phyloP scores from a whole-genome alignment of 176 grass and related monocot species.

The Oryza australiensis region DNA sequence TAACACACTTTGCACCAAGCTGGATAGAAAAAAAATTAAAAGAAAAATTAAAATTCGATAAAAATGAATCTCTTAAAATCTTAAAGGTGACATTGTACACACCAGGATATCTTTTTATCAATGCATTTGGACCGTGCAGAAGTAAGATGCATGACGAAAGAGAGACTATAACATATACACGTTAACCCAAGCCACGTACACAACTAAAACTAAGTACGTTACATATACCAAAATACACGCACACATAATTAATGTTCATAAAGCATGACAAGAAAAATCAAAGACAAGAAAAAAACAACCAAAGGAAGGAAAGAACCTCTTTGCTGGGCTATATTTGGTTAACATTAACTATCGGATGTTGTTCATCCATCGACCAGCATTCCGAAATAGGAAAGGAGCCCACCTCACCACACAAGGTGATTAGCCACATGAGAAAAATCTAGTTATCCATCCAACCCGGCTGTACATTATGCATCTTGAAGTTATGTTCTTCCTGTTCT shows the following conservation, averaged over 20 bases:
- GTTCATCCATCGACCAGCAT: not conserved
- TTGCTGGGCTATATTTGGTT: not conserved
- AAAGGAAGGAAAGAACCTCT: not conserved
- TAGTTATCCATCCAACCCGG: slow-evolving; percentile 13
- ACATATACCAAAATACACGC: not conserved
- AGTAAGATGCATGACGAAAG: not conserved
- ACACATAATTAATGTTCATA: not conserved
- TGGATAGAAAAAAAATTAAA: not conserved
- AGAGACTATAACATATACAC: not conserved
- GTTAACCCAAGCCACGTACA: slow-evolving; percentile 29
- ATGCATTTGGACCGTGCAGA: not conserved
- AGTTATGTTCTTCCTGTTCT: not conserved
- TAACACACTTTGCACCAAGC: not conserved
- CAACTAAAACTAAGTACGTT: not conserved
- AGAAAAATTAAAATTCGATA: not conserved
- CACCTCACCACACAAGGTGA: slow-evolving; percentile 16
- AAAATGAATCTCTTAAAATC: not conserved
- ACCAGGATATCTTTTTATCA: not conserved
- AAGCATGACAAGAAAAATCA: not conserved
- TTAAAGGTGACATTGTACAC: slow-evolving; percentile 17
- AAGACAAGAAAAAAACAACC: not conserved
- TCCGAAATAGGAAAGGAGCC: slow-evolving; percentile 32
- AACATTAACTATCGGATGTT: slow-evolving; percentile 6
- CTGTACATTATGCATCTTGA: slow-evolving; percentile 34
- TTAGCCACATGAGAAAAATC: not conserved